Conservation (phyloP, 2,329 filamentous ascomycete genomes). For the Apiospora phragmitis region DNA sequence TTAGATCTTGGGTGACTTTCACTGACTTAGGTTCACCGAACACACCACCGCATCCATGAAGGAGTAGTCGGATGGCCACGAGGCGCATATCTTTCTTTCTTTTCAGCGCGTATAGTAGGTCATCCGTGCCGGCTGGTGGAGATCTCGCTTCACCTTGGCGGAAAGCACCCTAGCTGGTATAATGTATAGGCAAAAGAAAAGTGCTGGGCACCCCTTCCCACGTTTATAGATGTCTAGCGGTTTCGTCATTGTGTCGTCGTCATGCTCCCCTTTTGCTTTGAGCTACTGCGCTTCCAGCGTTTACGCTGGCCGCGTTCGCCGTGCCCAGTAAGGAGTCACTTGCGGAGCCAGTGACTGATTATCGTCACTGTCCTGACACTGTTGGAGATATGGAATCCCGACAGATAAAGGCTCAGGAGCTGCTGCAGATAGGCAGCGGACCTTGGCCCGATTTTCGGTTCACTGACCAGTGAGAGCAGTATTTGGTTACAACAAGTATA, state of each 20-base stretch:
- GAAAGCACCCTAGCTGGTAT: neutral
- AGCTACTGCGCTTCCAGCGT: neutral
- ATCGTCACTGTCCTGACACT: neutral
- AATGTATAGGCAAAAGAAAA: slow-evolving; percentile 3
- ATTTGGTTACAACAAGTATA: neutral
- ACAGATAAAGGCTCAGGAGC: neutral
- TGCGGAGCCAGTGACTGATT: neutral
- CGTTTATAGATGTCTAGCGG: neutral
- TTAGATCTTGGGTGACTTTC: neutral
- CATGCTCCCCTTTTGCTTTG: neutral
- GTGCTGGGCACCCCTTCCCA: neutral
- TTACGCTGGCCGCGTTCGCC: neutral
- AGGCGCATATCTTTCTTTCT: neutral
- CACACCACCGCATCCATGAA: neutral
- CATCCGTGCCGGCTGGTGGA: neutral
- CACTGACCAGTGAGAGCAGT: neutral
- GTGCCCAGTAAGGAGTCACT: neutral
- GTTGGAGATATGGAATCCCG: neutral
- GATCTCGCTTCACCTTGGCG: neutral
- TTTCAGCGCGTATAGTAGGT: slow-evolving; percentile 4
- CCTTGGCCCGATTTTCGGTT: neutral
- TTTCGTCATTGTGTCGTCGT: slow-evolving; percentile 2
- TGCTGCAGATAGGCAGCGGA: neutral
- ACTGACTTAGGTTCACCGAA: neutral
- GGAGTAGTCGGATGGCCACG: neutral